Percentiles rank a stretch among this genome's conserved stretches.
Evolutionary conservation across 345 rosid genomes (phyloP).

Genomic region (Lumnitzera racemosa): DNA sequence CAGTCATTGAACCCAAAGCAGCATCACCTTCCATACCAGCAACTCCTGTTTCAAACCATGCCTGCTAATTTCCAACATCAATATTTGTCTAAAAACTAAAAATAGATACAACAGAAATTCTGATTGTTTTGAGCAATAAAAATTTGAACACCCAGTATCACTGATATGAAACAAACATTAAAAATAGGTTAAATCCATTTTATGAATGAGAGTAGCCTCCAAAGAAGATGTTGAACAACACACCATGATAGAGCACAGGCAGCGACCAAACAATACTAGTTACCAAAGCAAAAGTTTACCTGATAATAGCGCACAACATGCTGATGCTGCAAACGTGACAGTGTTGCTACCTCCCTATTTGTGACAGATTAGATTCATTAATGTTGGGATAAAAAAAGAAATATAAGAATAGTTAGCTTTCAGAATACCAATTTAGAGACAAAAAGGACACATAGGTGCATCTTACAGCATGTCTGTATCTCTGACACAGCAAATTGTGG

Average conservation of each 20-base stretch:
- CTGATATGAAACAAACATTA: neutral
- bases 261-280: neutral
- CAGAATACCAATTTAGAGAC: too few species aligned
- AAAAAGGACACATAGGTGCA: too few species aligned
- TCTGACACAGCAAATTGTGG: too few species aligned
- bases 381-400: too few species aligned
- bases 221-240: neutral
- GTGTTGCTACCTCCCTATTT: constrained; percentile 92
- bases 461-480: too few species aligned
- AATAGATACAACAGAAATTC: neutral
- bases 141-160: too few species aligned
- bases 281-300: constrained; percentile 30
- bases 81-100: neutral
- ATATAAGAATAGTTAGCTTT: too few species aligned
- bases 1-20: constrained; percentile 67
- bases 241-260: constrained; percentile 5
- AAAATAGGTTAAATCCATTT: neutral
- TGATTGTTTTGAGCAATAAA: neutral
- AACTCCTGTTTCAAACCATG: constrained; percentile 95
- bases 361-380: constrained; percentile 20
- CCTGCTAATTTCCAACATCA: constrained; percentile 42
- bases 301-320: constrained; percentile 99
- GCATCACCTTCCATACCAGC: constrained; percentile 50
- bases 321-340: constrained; percentile 96
- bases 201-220: neutral